phyloP scores from a whole-genome alignment of 805 yeast genomes.

The Schwanniomyces polymorphus region DNA sequence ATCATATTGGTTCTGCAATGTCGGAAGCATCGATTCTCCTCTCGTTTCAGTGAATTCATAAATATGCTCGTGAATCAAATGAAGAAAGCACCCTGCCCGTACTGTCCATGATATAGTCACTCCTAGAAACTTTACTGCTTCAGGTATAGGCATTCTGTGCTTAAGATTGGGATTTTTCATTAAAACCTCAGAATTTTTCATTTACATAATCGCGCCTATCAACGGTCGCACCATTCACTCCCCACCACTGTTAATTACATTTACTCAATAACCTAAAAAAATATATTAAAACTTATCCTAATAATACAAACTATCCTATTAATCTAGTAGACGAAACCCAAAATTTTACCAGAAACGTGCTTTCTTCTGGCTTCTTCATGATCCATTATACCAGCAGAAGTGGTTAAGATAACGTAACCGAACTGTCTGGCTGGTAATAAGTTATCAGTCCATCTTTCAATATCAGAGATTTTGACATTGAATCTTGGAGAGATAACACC shows the following conservation, averaged over 20 bases:
- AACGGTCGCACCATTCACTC: too few species aligned
- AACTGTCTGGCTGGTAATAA: constrained; percentile 98
- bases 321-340: constrained; percentile 90
- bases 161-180: neutral
- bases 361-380: constrained; percentile 99
- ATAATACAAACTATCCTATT: neutral
- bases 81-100: constrained; percentile 63
- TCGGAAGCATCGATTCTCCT: constrained; percentile 96
- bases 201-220: too few species aligned
- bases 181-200: too few species aligned
- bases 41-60: constrained; percentile 79
- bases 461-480: constrained; percentile 92
- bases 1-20: constrained; percentile 72
- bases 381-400: constrained; percentile 99
- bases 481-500: constrained; percentile 99
- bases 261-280: neutral
- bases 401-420: constrained; percentile 96
- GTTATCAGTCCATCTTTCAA: constrained; percentile 98
- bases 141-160: constrained; percentile 11
- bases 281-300: neutral
- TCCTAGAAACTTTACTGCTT: constrained; percentile 25
- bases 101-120: constrained; percentile 50
- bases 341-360: constrained; percentile 98
- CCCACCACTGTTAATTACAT: neutral
- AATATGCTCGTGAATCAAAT: constrained; percentile 63